Conservation (phyloP, 768 basidiomycete species). For the Termitomyces sp. region DNA sequence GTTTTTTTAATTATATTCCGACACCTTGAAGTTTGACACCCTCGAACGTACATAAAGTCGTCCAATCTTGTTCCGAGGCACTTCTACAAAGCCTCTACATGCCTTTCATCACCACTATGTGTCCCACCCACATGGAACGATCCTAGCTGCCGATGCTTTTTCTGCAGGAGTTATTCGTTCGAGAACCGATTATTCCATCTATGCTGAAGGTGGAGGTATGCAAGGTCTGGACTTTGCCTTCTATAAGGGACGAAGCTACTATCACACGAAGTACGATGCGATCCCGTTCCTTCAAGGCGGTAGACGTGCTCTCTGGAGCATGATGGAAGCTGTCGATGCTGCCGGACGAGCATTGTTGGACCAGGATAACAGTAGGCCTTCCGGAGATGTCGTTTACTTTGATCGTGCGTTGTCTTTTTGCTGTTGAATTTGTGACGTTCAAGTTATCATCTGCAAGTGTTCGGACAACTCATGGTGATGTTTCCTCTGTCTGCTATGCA, state of each 20-base stretch:
- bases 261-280: slow-evolving; percentile 76
- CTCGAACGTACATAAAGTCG: slow-evolving; percentile 40
- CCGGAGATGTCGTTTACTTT: slow-evolving; percentile 57
- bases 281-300: slow-evolving; percentile 57
- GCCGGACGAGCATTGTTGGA: slow-evolving; percentile 58
- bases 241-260: slow-evolving; percentile 69
- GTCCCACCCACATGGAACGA: slow-evolving; percentile 71
- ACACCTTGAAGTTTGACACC: slow-evolving; percentile 4
- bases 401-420: slow-evolving; percentile 52
- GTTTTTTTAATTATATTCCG: not conserved
- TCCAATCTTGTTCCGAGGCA: slow-evolving; percentile 73
- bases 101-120: slow-evolving; percentile 56
- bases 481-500: slow-evolving; percentile 53
- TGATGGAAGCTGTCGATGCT: slow-evolving; percentile 66
- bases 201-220: slow-evolving; percentile 39
- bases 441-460: slow-evolving; percentile 42
- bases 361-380: slow-evolving; percentile 28
- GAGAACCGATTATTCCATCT: slow-evolving; percentile 73
- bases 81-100: slow-evolving; percentile 54
- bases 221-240: slow-evolving; percentile 79
- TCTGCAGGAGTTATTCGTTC: slow-evolving; percentile 63
- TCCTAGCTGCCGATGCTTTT: slow-evolving; percentile 69
- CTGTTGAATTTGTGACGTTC: not conserved
- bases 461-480: slow-evolving; percentile 51
- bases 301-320: slow-evolving; percentile 62